A percentile compares a stretch with the other conserved stretches of the same genome.
Conservation (phyloP, 2,329 filamentous ascomycete species). For the Didymella exigua region DNA sequence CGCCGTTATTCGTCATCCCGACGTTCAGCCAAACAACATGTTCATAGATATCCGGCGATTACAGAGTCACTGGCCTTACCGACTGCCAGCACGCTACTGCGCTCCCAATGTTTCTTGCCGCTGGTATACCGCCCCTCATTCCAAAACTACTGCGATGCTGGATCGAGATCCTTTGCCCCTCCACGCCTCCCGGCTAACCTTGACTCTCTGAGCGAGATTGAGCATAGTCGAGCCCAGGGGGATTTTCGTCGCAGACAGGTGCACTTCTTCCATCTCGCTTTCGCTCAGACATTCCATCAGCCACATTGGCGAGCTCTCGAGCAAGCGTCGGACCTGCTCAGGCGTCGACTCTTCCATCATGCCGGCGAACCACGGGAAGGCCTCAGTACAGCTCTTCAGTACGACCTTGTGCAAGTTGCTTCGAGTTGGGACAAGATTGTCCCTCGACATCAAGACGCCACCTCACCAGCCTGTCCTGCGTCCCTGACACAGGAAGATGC, state of each 20-base stretch:
- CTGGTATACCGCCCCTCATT: constrained; percentile 48
- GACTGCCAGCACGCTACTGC: constrained; percentile 51
- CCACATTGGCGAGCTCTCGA: constrained; percentile 34
- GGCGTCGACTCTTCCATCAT: constrained; percentile 28
- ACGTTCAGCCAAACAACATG: constrained; percentile 45
- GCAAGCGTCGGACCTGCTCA: constrained; percentile 25
- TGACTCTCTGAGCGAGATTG: constrained; percentile 20
- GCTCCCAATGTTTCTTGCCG: constrained; percentile 47
- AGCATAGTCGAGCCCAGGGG: constrained; percentile 26
- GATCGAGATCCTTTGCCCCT: constrained; percentile 25
- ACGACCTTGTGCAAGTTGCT: constrained; percentile 27
- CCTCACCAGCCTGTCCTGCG: constrained; percentile 22
- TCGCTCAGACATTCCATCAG: constrained; percentile 31
- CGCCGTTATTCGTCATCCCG: constrained; percentile 43
- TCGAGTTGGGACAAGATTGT: constrained; percentile 29
- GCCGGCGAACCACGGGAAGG: constrained; percentile 39
- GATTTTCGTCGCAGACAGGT: constrained; percentile 35
- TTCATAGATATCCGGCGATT: constrained; percentile 37
- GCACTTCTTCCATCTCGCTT: constrained; percentile 41
- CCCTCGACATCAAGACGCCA: constrained; percentile 3
- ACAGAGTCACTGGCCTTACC: constrained; percentile 47
- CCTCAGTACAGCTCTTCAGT: constrained; percentile 34
- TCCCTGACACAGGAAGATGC: constrained; percentile 23
- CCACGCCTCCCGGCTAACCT: constrained; percentile 28
- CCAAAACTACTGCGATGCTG: constrained; percentile 48